These are phyloP conservation scores for Linum tenue DNA, from an alignment of 345 rosid species.

Conservation along the genomic window DNA sequence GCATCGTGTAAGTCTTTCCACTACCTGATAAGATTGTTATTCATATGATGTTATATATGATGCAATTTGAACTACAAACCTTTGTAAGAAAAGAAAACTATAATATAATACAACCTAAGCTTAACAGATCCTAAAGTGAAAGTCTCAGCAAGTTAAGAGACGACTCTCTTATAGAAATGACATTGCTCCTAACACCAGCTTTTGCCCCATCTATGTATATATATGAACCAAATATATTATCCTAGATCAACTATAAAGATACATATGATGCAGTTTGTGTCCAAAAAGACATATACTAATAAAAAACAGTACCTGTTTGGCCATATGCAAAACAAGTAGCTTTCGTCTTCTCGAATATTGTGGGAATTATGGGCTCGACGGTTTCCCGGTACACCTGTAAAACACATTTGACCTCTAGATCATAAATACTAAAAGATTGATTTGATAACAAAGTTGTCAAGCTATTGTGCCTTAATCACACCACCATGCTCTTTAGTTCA, in stretches of 20 bases:
- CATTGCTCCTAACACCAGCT: not conserved
- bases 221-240: too few species aligned
- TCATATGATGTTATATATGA: not conserved
- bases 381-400: slow-evolving; percentile 77
- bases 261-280: not conserved
- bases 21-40: slow-evolving; percentile 50
- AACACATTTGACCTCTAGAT: not conserved
- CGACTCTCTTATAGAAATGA: not conserved
- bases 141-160: not conserved
- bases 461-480: not conserved
- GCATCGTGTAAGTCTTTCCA: slow-evolving; percentile 96
- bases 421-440: too few species aligned
- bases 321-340: slow-evolving; percentile 99
- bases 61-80: not conserved
- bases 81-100: slow-evolving; percentile 1
- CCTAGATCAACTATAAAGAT: not conserved
- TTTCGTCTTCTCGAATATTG: slow-evolving; percentile 82
- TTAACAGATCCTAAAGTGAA: not conserved
- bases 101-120: not conserved
- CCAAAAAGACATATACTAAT: not conserved
- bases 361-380: slow-evolving; percentile 90
- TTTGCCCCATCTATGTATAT: slow-evolving; percentile 1
- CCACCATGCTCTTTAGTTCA: not conserved
- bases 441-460: not conserved
- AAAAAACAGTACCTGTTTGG: slow-evolving; percentile 65